Evolutionary conservation across 2,329 filamentous ascomycete genomes (phyloP), one percentile per base, ranked within the genome.

Genomic region (Sporothrix humicola): DNA sequence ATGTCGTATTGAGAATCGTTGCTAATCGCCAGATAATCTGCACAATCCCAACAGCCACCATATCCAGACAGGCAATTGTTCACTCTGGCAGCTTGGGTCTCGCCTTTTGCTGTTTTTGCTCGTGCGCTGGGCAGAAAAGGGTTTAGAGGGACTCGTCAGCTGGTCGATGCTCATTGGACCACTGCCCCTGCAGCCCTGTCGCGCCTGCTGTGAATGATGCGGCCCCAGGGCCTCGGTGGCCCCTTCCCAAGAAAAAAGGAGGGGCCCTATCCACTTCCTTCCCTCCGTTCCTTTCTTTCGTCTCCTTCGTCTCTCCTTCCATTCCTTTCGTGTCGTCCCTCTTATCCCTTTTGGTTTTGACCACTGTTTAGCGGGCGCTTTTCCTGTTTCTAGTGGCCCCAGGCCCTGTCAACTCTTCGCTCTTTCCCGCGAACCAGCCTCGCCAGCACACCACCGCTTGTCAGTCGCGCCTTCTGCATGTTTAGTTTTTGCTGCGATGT

Each of bases 131-230:
- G 42, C 56, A 66, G 54, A 74, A 72, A 66, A 63, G 58, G 73
- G 73, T 70, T 76, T 74, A 73, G 75, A 74, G 75, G 77, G 78
- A 79, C 80, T 82, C 81, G 81, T 82, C 79, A 82, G 79, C 81
- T 79, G 63, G 61, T 74, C 70, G 69, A 48, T 56, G 54, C 69
- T 79, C 75, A 81, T 82, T 82, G 81, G 72, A 6, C 65, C 46
- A 78, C 50, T 54, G 46, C 46, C 69, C 31, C 46, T 17, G 42
- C 66, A 71, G 52, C 44, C 70, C 56, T 50, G 31, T 65, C 20
- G 69, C 7, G 56, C 44, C n/a, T 44, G 52, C 44, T 59, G 71
- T 20, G 17, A 59, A 52, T 73, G 63, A 69, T 69, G 52, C 63
- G 52, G 65, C 71, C 71, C 48, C 48, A 44, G 23, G 50, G 52